Evolutionary conservation across 2,329 filamentous ascomycete species (phyloP), one percentile per base, ranked within the genome.

Genomic region (Arthrinium phaeospermum): DNA sequence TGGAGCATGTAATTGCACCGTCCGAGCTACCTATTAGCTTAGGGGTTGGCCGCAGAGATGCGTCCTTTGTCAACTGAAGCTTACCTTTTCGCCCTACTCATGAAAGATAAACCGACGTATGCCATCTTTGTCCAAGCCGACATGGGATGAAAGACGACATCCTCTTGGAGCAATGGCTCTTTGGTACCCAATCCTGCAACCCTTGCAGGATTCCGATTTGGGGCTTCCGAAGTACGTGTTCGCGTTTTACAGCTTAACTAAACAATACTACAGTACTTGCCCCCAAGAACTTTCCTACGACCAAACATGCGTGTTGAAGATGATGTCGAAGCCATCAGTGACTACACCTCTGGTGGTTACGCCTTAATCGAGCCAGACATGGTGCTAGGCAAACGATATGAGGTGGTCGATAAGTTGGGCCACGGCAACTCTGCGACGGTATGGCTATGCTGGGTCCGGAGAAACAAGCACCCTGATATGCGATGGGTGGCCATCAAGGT

Each of bases 331-430:
- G 57, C n/a, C n/a, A 64, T 64, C 4, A 10, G 34, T 19, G 22
- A n/a, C 4, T 64, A 64, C 4, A n/a, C 1, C 34, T 7, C 3
- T 3, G 57, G 34, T 0, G 57, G 57, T 2, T 64, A 64, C 22
- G 57, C 34, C 8, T 12, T 64, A 3, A 8, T 64, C 0, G 30
- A n/a, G 57, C n/a, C 37, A 4, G 57, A 19, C 3, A 22, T 41
- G 10, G 57, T 64, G 8, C 34, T 64, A 7, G 19, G 19, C 19
- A 4, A 8, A 2, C 7, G 13, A 4, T 64, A 64, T 24, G 34
- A 64, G 19, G 57, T 64, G 34, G 57, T 64, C 57, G 57, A 64
- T 4, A 64, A 64, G 34, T 8, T 64, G 34, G 57, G 57, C 34
- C 30, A 64, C 16, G 13, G 57, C 19, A 19, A 41, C 10, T 64